Evolutionary conservation across 2,329 filamentous ascomycete species (phyloP).

Genomic region (Malbranchea zuffiana): DNA sequence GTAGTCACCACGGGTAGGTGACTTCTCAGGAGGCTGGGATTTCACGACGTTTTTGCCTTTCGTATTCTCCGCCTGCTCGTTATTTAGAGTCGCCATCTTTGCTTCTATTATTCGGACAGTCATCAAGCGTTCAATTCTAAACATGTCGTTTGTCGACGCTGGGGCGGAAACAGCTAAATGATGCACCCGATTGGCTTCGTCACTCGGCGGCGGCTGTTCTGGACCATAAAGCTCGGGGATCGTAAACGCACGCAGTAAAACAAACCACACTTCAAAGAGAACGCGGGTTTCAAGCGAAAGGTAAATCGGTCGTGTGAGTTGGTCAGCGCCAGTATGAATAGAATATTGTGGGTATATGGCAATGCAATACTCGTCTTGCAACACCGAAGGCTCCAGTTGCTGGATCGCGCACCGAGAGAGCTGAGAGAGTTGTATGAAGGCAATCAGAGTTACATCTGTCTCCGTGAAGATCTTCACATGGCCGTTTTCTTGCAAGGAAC

Average conservation of each 20-base stretch:
- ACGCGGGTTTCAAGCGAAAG: conserved; percentile 76
- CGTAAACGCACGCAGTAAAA: conserved; percentile 79
- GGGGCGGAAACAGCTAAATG: conserved; percentile 20
- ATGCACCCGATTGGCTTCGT: conserved; percentile 35
- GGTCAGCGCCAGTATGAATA: conserved; percentile 58
- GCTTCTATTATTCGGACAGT: conserved; percentile 52
- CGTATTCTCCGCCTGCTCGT: conserved; percentile 24
- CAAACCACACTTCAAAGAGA: conserved; percentile 96
- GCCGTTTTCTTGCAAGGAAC: conserved; percentile 87
- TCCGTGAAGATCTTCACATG: conserved; percentile 86
- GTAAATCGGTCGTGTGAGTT: conserved; percentile 77
- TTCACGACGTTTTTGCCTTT: conserved; percentile 27
- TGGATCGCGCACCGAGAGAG: conserved; percentile 85
- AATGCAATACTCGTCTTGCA: conserved; percentile 88
- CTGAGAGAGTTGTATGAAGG: conserved; percentile 76
- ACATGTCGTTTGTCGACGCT: conserved; percentile 46
- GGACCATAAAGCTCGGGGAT: conserved; percentile 80
- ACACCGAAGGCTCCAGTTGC: conserved; percentile 74
- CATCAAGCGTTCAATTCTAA: conserved; percentile 53
- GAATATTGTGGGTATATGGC: conserved; percentile 93
- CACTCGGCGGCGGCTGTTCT: conserved; percentile 31
- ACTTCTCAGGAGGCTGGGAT: conserved; percentile 20
- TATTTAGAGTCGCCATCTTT: conserved; percentile 37
- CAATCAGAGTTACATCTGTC: conserved; percentile 67
- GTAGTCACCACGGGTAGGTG: conserved; percentile 30